Evolutionary conservation across 495 filamentous ascomycete species (phyloP).

Genomic region (Melanomma pulvis-pyrius): DNA sequence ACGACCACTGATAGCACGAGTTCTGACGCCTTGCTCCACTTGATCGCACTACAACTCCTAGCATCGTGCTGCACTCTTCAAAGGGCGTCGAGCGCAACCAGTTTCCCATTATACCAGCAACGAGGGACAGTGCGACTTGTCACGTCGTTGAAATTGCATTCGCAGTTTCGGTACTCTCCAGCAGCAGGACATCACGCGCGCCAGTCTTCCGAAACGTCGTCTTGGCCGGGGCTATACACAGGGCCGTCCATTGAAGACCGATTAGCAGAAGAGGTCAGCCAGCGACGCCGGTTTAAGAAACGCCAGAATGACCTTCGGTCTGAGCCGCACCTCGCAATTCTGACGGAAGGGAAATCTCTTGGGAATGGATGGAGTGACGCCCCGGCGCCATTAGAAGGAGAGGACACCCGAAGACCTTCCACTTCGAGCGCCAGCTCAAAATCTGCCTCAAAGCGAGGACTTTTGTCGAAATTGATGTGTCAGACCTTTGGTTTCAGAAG

Average conservation of each 20-base stretch:
- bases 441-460: not conserved
- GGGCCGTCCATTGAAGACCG: conserved; percentile 30
- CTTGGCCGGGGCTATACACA: conserved; percentile 28
- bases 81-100: conserved; percentile 12
- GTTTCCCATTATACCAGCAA: conserved; percentile 15
- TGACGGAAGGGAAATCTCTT: not conserved
- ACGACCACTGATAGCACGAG: not conserved
- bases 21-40: conserved; percentile 5
- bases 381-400: not conserved
- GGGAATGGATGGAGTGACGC: conserved; percentile 11
- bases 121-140: conserved; percentile 1
- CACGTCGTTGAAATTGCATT: conserved; percentile 23
- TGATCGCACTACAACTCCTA: conserved; percentile 27
- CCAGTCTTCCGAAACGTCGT: conserved; percentile 9
- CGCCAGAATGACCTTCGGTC: not conserved
- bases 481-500: not conserved
- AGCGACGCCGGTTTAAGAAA: conserved; percentile 3
- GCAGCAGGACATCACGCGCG: conserved; percentile 31
- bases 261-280: conserved; percentile 22
- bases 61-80: conserved; percentile 28
- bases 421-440: not conserved
- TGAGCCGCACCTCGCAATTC: not conserved
- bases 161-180: conserved; percentile 24
- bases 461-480: conserved; percentile 2
- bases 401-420: not conserved